Conservation (phyloP, 2,329 filamentous ascomycete species). For the Aspergillus intermedius region DNA sequence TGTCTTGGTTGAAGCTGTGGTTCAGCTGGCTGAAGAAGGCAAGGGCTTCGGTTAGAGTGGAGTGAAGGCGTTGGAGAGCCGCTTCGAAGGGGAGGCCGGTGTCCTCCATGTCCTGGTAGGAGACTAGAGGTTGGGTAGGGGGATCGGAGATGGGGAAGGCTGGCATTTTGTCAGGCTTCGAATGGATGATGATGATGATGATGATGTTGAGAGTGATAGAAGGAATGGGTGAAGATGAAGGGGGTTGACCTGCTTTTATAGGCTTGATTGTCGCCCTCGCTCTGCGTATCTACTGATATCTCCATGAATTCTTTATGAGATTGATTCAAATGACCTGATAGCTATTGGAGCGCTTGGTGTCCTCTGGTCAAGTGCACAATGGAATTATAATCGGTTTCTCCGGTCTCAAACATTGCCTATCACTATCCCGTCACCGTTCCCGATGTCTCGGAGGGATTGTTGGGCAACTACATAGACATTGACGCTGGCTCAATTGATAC, state of each 20-base stretch:
- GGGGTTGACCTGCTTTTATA: too few species aligned
- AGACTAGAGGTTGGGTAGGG: not conserved
- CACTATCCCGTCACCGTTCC: too few species aligned
- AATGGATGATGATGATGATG: too few species aligned
- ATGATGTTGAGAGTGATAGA: too few species aligned
- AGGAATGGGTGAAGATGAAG: too few species aligned
- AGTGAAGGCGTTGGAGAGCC: conserved; percentile 9
- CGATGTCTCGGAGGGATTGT: too few species aligned
- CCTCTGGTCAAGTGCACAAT: not conserved
- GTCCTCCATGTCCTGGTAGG: not conserved
- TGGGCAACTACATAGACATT: too few species aligned
- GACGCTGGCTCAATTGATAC: too few species aligned
- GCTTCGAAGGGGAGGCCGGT: conserved; percentile 5
- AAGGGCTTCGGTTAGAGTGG: conserved; percentile 11
- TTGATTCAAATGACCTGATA: not conserved
- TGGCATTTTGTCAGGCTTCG: too few species aligned
- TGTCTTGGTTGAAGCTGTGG: conserved; percentile 4
- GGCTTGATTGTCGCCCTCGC: not conserved
- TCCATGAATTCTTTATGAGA: not conserved
- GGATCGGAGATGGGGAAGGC: not conserved
- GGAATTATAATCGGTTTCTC: too few species aligned
- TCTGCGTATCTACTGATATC: not conserved
- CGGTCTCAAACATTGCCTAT: too few species aligned
- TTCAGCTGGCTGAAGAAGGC: conserved; percentile 14
- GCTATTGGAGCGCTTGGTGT: not conserved